phyloP scores from a whole-genome alignment of 305 asterid genomes.

The Salvia sclarea region DNA sequence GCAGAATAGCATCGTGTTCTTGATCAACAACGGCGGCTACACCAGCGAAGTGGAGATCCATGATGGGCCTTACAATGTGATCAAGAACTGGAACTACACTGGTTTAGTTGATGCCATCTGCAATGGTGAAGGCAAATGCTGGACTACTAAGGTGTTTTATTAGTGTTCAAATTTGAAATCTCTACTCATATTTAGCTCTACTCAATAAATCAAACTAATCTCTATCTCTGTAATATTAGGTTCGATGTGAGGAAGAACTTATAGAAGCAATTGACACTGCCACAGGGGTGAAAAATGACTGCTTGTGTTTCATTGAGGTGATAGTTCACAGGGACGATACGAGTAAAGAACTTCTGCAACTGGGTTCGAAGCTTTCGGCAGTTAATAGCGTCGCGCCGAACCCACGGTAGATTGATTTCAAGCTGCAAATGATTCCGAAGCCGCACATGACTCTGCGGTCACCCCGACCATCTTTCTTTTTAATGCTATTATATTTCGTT shows the following conservation, averaged over 20 bases:
- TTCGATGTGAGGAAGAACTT: slow-evolving; percentile 69
- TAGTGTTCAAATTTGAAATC: too few species aligned
- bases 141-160: slow-evolving; percentile 28
- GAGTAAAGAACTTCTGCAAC: slow-evolving; percentile 62
- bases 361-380: slow-evolving; percentile 43
- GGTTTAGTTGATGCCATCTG: slow-evolving; percentile 42
- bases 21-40: slow-evolving; percentile 49
- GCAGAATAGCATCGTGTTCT: slow-evolving; percentile 41
- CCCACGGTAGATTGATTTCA: slow-evolving; percentile 29
- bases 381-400: slow-evolving; percentile 45
- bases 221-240: slow-evolving; percentile 24
- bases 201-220: neutral
- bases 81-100: slow-evolving; percentile 50
- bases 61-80: slow-evolving; percentile 44
- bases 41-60: slow-evolving; percentile 42
- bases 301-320: slow-evolving; percentile 82
- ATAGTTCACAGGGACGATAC: slow-evolving; percentile 82
- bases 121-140: slow-evolving; percentile 33
- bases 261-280: slow-evolving; percentile 66
- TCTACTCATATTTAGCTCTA: too few species aligned
- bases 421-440: neutral
- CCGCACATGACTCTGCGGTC: neutral
- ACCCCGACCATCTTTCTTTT: neutral
- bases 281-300: slow-evolving; percentile 54
- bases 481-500: neutral